phyloP scores from a whole-genome alignment of 805 yeast species.

The Cephaloascus fragrans region DNA sequence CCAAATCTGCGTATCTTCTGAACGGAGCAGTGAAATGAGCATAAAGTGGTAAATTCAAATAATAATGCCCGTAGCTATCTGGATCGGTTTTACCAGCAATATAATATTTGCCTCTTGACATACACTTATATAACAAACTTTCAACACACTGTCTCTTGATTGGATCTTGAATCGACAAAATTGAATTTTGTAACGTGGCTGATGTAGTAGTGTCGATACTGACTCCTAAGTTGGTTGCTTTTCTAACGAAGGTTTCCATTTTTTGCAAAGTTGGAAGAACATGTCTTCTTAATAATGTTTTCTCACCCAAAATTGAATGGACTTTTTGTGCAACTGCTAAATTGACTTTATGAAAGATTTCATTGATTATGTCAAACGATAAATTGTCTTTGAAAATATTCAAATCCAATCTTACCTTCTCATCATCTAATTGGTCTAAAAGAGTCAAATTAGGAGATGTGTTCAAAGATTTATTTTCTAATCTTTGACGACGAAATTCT shows the following conservation, averaged over 20 bases:
- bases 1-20: conserved; percentile 83
- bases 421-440: conserved; percentile 79
- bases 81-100: conserved; percentile 83
- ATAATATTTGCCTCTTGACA: conserved; percentile 79
- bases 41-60: conserved; percentile 74
- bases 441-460: conserved; percentile 49
- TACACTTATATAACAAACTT: conserved; percentile 67
- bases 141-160: conserved; percentile 66
- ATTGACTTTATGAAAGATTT: conserved; percentile 74
- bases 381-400: conserved; percentile 59
- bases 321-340: conserved; percentile 75
- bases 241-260: conserved; percentile 68
- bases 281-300: conserved; percentile 81
- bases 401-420: conserved; percentile 58
- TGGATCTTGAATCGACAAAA: conserved; percentile 53
- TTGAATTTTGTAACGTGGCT: conserved; percentile 60
- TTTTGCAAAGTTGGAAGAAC: conserved; percentile 75
- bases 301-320: conserved; percentile 68
- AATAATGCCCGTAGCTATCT: conserved; percentile 69
- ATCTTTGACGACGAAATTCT: conserved; percentile 62
- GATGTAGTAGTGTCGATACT: conserved; percentile 68
- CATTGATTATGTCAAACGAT: conserved; percentile 55
- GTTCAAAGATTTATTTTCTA: conserved; percentile 38
- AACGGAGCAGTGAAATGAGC: conserved; percentile 93
- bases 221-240: conserved; percentile 56